These are phyloP conservation scores for Termitomyces sp. DNA, from an alignment of 768 basidiomycete species.

Conservation along the genomic window DNA sequence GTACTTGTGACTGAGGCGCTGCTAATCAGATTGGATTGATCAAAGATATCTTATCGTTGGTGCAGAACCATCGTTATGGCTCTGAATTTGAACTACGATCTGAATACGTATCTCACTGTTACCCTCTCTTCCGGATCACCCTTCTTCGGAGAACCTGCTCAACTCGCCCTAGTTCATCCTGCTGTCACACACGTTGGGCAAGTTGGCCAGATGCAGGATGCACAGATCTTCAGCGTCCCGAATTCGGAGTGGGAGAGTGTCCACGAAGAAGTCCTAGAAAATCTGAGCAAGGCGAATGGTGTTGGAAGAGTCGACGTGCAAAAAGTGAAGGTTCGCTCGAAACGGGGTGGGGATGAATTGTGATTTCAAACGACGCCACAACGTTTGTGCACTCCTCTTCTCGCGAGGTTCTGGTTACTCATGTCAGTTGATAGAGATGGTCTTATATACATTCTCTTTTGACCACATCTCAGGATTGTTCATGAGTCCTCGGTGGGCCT, in stretches of 20 bases:
- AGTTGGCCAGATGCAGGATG: constrained; percentile 26
- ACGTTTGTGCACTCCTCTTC: neutral
- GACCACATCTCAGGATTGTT: neutral
- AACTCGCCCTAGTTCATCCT: constrained; percentile 20
- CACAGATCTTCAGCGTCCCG: constrained; percentile 26
- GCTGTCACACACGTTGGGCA: constrained; percentile 24
- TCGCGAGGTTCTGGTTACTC: neutral
- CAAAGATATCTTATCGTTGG: neutral
- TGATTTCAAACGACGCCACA: constrained; percentile 10
- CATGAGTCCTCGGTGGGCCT: neutral
- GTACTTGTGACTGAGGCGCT: neutral
- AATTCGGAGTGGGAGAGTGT: constrained; percentile 22
- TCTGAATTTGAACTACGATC: constrained; percentile 18
- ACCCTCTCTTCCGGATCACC: constrained; percentile 18
- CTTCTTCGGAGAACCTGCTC: constrained; percentile 17
- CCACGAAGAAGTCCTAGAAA: constrained; percentile 18
- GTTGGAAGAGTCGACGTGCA: constrained; percentile 26
- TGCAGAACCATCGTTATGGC: constrained; percentile 7
- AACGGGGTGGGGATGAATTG: constrained; percentile 23
- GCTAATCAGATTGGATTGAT: neutral
- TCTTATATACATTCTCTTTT: neutral
- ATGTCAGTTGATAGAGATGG: neutral
- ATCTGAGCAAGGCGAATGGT: constrained; percentile 16
- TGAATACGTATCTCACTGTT: constrained; percentile 23
- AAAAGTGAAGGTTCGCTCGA: constrained; percentile 17